These are phyloP conservation scores for Aspergillus tanneri DNA, from an alignment of 2,329 filamentous ascomycete species.

Conservation along the genomic window DNA sequence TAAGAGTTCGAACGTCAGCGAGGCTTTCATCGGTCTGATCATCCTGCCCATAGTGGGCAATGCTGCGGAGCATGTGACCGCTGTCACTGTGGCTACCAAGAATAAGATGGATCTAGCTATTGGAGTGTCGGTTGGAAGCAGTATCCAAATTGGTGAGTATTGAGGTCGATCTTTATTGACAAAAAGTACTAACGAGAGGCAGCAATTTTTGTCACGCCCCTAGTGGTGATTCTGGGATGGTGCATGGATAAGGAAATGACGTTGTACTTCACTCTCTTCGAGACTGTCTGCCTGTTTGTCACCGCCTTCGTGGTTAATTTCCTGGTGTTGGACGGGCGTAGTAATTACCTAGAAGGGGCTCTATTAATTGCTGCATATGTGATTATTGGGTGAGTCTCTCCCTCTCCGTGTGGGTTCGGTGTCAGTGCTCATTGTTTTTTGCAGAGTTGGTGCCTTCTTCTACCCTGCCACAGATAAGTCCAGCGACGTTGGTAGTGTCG, in stretches of 20 bases:
- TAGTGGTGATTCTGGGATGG: slow-evolving; percentile 77
- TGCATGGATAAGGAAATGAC: slow-evolving; percentile 70
- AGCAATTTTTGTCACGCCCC: slow-evolving; percentile 72
- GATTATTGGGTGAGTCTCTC: slow-evolving; percentile 63
- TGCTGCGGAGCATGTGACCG: slow-evolving; percentile 77
- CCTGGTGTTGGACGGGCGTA: slow-evolving; percentile 77
- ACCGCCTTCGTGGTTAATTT: slow-evolving; percentile 84
- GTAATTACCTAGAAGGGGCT: slow-evolving; percentile 77
- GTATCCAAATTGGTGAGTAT: slow-evolving; percentile 65
- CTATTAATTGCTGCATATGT: slow-evolving; percentile 74
- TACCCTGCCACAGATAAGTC: slow-evolving; percentile 32
- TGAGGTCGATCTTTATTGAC: accelerated
- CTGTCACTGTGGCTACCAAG: slow-evolving; percentile 75
- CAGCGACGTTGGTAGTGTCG: slow-evolving; percentile 32
- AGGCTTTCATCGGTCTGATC: slow-evolving; percentile 77
- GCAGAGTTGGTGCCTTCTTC: slow-evolving; percentile 47
- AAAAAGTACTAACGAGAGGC: slow-evolving; percentile 6
- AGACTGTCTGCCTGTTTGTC: slow-evolving; percentile 73
- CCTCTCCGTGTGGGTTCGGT: neutral
- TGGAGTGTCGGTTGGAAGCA: slow-evolving; percentile 74
- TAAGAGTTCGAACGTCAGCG: slow-evolving; percentile 57
- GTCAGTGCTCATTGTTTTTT: neutral
- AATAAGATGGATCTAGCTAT: slow-evolving; percentile 85
- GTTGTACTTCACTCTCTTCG: slow-evolving; percentile 61
- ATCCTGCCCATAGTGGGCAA: slow-evolving; percentile 81